A percentile compares a stretch with the other conserved stretches of the same genome.
Conservation (phyloP, 2,329 filamentous ascomycete species). For the Venturia oleaginea region DNA sequence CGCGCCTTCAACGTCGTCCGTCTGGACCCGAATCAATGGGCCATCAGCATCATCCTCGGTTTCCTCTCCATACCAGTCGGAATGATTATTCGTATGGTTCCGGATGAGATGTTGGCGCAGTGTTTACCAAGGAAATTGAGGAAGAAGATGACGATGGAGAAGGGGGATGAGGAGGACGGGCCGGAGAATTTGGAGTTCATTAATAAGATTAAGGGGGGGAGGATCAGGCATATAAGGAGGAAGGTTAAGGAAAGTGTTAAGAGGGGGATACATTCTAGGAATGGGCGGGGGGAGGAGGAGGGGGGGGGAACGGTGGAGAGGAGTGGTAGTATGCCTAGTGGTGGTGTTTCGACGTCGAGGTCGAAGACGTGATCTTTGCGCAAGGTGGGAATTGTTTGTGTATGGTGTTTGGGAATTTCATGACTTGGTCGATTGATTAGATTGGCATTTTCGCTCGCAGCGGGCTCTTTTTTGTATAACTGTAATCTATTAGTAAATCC, state of each 20-base stretch:
- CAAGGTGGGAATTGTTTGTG: not conserved
- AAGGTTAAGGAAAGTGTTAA: slow-evolving; percentile 8
- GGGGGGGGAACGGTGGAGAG: not conserved
- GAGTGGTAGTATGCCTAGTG: not conserved
- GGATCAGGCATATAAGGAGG: slow-evolving; percentile 2
- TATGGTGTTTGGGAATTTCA: not conserved
- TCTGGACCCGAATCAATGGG: slow-evolving; percentile 71
- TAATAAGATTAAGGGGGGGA: slow-evolving; percentile 6
- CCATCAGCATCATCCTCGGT: slow-evolving; percentile 73
- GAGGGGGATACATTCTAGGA: not conserved
- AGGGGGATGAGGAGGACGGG: not conserved
- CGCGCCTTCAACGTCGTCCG: slow-evolving; percentile 65
- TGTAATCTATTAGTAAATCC: not conserved
- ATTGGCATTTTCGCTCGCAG: not conserved
- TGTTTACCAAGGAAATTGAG: not conserved
- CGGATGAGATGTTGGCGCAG: slow-evolving; percentile 42
- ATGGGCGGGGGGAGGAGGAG: not conserved
- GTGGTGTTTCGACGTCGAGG: not conserved
- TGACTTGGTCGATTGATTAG: not conserved
- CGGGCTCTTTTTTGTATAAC: not conserved
- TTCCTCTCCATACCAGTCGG: slow-evolving; percentile 79
- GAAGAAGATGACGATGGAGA: not conserved
- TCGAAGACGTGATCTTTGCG: not conserved
- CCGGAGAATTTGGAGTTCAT: slow-evolving; percentile 11
- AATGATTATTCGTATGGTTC: slow-evolving; percentile 70